Percentiles rank a stretch among this genome's conserved stretches.
These are phyloP conservation scores for Candida insectalens DNA, from an alignment of 805 yeast species.

Conservation along the genomic window DNA sequence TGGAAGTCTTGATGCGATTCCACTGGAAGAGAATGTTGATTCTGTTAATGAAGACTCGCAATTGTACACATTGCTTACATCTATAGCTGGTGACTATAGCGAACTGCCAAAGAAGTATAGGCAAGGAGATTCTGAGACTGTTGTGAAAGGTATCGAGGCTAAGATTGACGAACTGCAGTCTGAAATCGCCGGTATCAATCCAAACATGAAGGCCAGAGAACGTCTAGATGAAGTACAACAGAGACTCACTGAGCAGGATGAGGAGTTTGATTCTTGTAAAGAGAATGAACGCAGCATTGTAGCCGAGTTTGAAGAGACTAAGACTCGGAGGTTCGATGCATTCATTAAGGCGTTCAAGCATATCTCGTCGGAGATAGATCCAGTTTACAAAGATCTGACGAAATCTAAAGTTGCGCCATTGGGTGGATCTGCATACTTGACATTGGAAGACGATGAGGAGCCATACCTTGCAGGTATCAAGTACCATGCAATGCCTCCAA, in stretches of 20 bases:
- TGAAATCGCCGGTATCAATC: slow-evolving; percentile 46
- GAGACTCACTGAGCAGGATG: slow-evolving; percentile 50
- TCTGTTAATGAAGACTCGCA: slow-evolving; percentile 27
- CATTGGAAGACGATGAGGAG: slow-evolving; percentile 81
- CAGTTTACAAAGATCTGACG: slow-evolving; percentile 79
- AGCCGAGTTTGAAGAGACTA: slow-evolving; percentile 49
- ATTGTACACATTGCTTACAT: neutral
- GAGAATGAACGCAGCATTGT: slow-evolving; percentile 45
- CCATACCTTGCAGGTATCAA: slow-evolving; percentile 78
- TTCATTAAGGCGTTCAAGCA: slow-evolving; percentile 74
- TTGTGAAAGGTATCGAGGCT: slow-evolving; percentile 17
- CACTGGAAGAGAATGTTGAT: slow-evolving; percentile 39
- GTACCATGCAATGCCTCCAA: slow-evolving; percentile 94
- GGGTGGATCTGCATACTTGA: slow-evolving; percentile 90
- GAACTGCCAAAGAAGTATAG: slow-evolving; percentile 33
- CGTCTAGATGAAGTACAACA: slow-evolving; percentile 60
- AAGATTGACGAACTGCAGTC: slow-evolving; percentile 25
- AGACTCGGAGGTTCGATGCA: slow-evolving; percentile 43
- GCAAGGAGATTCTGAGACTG: slow-evolving; percentile 20
- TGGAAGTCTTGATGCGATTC: slow-evolving; percentile 52
- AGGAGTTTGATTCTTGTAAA: slow-evolving; percentile 54
- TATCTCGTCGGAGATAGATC: slow-evolving; percentile 62
- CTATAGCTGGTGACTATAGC: slow-evolving; percentile 35
- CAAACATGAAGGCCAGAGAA: slow-evolving; percentile 76
- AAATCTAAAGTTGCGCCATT: slow-evolving; percentile 58